Percentiles rank a stretch among this genome's conserved stretches.
Conservation (phyloP, 371 early-diverging fungal species). For the Syncephalastrum contaminatum region DNA sequence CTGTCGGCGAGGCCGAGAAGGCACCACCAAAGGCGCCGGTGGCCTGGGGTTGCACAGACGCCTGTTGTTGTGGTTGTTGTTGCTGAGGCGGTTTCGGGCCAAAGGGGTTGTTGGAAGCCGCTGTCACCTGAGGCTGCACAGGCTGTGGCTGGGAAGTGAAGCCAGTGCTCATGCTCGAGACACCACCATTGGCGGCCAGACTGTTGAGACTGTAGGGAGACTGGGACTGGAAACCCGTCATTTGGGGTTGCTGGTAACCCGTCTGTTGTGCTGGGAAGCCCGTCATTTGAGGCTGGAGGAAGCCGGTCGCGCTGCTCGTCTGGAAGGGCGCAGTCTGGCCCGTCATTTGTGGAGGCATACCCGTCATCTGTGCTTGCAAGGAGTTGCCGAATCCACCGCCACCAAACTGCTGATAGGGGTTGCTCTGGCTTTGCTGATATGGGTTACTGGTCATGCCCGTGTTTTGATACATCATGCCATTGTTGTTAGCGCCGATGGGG, state of each 20-base stretch:
- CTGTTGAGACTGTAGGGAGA: background rate
- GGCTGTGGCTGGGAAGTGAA: no score
- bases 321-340: constrained; percentile 41
- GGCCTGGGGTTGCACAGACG: constrained; percentile 2
- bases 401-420: constrained; percentile 18
- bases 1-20: constrained; percentile 15
- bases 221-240: constrained; percentile 12
- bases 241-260: constrained; percentile 14
- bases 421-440: constrained; percentile 31
- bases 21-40: constrained; percentile 14
- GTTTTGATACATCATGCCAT: constrained; percentile 15
- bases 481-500: constrained; percentile 36
- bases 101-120: constrained; percentile 25
- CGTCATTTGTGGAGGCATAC: constrained; percentile 48
- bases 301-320: constrained; percentile 14
- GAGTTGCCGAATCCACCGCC: constrained; percentile 13
- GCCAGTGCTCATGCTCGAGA: no score
- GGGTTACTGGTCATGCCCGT: constrained; percentile 33
- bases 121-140: constrained; percentile 12
- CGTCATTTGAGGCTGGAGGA: constrained; percentile 13
- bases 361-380: constrained; percentile 39
- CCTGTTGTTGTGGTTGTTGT: constrained; percentile 21
- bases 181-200: background rate
- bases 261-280: constrained; percentile 15
- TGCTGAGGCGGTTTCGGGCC: constrained; percentile 10